A percentile compares a stretch with the other conserved stretches of the same genome.
phyloP scores from a whole-genome alignment of 345 rosid species.

The Kernera saxatilis region DNA sequence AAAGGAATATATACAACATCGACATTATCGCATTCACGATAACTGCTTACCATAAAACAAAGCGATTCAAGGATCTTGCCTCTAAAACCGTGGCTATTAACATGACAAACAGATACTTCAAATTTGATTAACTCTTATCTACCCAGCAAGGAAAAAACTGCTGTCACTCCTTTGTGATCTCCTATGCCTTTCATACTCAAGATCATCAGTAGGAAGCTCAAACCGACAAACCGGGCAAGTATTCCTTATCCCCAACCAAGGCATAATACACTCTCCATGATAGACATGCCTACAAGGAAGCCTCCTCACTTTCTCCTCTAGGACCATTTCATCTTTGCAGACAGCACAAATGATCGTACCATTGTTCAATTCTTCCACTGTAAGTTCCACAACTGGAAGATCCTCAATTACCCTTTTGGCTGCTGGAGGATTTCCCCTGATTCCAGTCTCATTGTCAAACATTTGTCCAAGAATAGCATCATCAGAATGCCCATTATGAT shows the following conservation, averaged over 20 bases:
- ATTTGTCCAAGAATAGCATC: conserved; percentile 31
- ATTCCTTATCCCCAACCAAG: conserved; percentile 48
- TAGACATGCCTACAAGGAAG: conserved; percentile 49
- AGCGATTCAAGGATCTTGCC: conserved; percentile 6
- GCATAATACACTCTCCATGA: conserved; percentile 47
- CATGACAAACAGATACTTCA: not conserved
- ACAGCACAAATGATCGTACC: conserved; percentile 39
- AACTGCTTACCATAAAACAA: conserved; percentile 10
- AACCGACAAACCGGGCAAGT: conserved; percentile 52
- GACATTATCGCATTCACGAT: conserved; percentile 16
- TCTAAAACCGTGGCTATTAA: conserved; percentile 10
- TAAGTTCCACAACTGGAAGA: conserved; percentile 39
- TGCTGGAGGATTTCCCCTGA: conserved; percentile 43
- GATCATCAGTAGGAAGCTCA: conserved; percentile 52
- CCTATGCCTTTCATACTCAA: conserved; percentile 36
- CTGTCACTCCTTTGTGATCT: conserved; percentile 8
- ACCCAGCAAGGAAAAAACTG: not conserved
- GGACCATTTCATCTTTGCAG: conserved; percentile 43
- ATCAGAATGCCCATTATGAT: not conserved
- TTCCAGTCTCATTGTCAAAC: conserved; percentile 29
- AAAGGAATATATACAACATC: conserved; percentile 20
- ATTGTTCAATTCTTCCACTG: conserved; percentile 28
- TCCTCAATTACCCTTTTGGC: conserved; percentile 36
- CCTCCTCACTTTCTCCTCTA: conserved; percentile 37
- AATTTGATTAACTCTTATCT: conserved; percentile 13